Base-by-base conservation (phyloP, 495 filamentous ascomycete species). In the Acidiella bohemica region DNA sequence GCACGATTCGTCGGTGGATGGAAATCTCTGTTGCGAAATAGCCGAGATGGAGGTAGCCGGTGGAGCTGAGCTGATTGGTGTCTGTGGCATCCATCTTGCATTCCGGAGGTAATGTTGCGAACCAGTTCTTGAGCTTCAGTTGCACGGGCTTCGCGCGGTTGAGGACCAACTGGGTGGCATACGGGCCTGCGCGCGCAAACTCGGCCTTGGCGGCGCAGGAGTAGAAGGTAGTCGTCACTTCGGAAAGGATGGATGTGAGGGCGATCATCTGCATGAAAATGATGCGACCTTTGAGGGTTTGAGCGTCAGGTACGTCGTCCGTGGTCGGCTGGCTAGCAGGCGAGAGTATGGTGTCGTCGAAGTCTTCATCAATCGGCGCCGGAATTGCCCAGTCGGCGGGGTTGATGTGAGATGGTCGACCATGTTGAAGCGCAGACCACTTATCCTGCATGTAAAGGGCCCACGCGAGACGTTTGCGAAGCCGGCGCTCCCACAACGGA, bases 401-500 rank as follows among this genome's bases (percentile, higher is more conserved):
- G 41, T 79, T 79, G 49, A 86, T 84, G 53, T 86, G 85, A 7
- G 84, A 84, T 2, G 86, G 86, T 7, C 84, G 75, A 17, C 86
- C 84, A 50, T 86, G 75, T 18, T 86, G 75, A n/a, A 94, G 62
- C 19, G 81, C 79, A 26, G 80, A 80, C 85, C 86, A 94, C 63
- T 90, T 93, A 53, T 94, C 86, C 53, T 92, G 81, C 76, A 85
- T 82, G 54, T 84, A 94, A 44, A 94, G 63, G 2, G 82, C 86
- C 84, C 86, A 93, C 42, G 81, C 87, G 24, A 94, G 65, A 19
- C 86, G 75, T 54, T 87, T 84, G 33, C 85, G 70, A 25, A 93
- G 61, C 0, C 84, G 80, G 36, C 77, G 74, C 55, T 93, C 86
- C 86, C 86, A 93, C 1, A 66, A 63, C 5, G 86, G 86, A 28